A percentile compares a stretch with the other conserved stretches of the same genome.
Evolutionary conservation across 768 basidiomycete species (phyloP).

Genomic region (Boletus subparvulus): DNA sequence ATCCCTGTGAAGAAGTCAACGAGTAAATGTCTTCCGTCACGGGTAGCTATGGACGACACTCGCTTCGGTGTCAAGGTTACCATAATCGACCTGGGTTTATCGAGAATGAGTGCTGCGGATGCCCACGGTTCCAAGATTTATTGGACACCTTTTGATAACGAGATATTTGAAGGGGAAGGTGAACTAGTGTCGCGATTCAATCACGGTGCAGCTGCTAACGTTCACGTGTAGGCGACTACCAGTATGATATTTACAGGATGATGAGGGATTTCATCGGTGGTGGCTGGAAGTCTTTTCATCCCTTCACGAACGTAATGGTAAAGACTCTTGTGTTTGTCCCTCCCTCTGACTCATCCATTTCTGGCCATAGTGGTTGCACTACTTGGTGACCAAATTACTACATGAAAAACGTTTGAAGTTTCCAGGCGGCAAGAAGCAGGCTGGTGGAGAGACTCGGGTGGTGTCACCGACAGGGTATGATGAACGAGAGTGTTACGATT

Average conservation of each 20-base stretch:
- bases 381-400: slow-evolving; percentile 72
- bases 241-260: slow-evolving; percentile 92
- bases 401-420: slow-evolving; percentile 64
- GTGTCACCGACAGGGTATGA: slow-evolving; percentile 42
- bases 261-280: slow-evolving; percentile 66
- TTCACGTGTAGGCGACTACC: slow-evolving; percentile 68
- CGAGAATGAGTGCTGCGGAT: slow-evolving; percentile 70
- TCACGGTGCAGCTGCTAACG: slow-evolving; percentile 7
- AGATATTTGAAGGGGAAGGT: slow-evolving; percentile 92
- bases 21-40: slow-evolving; percentile 34
- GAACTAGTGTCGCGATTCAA: slow-evolving; percentile 11
- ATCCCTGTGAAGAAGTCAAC: slow-evolving; percentile 36
- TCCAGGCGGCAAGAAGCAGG: slow-evolving; percentile 45
- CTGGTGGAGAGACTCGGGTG: slow-evolving; percentile 10
- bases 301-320: slow-evolving; percentile 90
- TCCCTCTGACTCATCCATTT: slow-evolving; percentile 9
- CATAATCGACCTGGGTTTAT: slow-evolving; percentile 92
- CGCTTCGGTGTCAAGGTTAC: slow-evolving; percentile 73
- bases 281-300: slow-evolving; percentile 75
- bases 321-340: slow-evolving; percentile 20
- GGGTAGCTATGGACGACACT: slow-evolving; percentile 61
- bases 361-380: slow-evolving; percentile 80
- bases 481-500: slow-evolving; percentile 69
- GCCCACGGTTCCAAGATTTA: slow-evolving; percentile 46
- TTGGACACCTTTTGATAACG: slow-evolving; percentile 84